phyloP scores from a whole-genome alignment of 2,329 filamentous ascomycete genomes.

The Aureobasidium sp. region DNA sequence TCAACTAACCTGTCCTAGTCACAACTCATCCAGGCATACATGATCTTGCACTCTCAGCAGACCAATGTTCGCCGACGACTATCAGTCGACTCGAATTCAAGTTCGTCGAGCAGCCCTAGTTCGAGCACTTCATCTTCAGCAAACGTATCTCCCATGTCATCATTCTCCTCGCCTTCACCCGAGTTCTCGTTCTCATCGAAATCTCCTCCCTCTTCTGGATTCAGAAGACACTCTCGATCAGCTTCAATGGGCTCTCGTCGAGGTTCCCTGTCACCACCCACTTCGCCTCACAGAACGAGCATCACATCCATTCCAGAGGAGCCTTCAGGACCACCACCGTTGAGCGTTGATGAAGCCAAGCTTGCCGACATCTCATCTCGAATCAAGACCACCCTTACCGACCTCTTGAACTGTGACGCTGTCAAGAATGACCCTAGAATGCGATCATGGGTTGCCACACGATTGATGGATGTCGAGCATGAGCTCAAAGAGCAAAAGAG shows the following conservation, averaged over 20 bases:
- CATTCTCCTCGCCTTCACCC: constrained; percentile 13
- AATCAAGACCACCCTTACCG: constrained; percentile 46
- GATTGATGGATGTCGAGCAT: constrained; percentile 45
- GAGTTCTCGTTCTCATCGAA: constrained; percentile 16
- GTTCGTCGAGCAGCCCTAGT: background rate
- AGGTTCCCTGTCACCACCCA: constrained; percentile 11
- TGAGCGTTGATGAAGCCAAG: constrained; percentile 34
- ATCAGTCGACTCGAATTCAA: constrained; percentile 24
- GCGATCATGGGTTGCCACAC: constrained; percentile 42
- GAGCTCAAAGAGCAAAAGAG: constrained; percentile 37
- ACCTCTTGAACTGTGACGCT: constrained; percentile 44
- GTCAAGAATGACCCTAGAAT: constrained; percentile 38
- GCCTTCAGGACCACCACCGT: constrained; percentile 17
- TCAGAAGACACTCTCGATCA: constrained; percentile 11
- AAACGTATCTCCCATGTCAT: constrained; percentile 10
- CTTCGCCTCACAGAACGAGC: constrained; percentile 6
- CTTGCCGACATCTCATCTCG: constrained; percentile 43
- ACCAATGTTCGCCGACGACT: constrained; percentile 31
- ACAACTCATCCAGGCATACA: constrained; percentile 28
- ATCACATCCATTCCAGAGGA: constrained; percentile 15
- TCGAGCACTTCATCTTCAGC: constrained; percentile 8
- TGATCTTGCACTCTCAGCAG: constrained; percentile 32
- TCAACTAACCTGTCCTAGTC: constrained; percentile 6
- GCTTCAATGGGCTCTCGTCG: constrained; percentile 9
- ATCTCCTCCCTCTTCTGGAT: constrained; percentile 6